A percentile compares a stretch with the other conserved stretches of the same genome.
Evolutionary conservation across 192 early-diverging fungal genomes (phyloP).

Genomic region (Chytriomyces sp.): DNA sequence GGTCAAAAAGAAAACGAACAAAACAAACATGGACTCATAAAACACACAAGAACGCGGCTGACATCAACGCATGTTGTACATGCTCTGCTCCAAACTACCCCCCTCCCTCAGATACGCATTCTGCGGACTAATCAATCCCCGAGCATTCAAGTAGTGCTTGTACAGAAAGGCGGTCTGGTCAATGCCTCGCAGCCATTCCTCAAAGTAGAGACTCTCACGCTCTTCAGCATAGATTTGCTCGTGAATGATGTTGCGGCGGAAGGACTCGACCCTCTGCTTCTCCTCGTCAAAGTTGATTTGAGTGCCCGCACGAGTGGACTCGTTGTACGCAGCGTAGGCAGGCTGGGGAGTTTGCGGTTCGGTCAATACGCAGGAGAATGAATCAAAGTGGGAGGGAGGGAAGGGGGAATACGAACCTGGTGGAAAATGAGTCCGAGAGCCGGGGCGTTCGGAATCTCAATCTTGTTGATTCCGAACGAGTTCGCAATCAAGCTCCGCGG

Average conservation of each 20-base stretch:
- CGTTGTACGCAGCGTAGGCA: constrained; percentile 24
- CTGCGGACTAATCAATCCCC: constrained; percentile 43
- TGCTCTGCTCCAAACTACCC: neutral
- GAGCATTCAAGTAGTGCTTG: constrained; percentile 50
- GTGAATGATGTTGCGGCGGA: constrained; percentile 24
- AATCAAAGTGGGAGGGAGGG: neutral
- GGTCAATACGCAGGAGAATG: neutral
- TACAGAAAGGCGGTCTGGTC: constrained; percentile 52
- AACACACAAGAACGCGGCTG: neutral
- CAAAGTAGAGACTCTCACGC: constrained; percentile 33
- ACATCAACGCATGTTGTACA: constrained; percentile 28
- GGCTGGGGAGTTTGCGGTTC: neutral
- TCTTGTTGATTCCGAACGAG: constrained; percentile 36
- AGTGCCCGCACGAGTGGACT: neutral
- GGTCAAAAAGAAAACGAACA: too few species aligned
- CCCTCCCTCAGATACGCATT: constrained; percentile 15
- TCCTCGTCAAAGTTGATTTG: constrained; percentile 17
- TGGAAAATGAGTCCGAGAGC: constrained; percentile 33
- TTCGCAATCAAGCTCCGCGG: constrained; percentile 40
- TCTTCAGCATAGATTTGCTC: constrained; percentile 28
- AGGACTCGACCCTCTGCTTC: constrained; percentile 24
- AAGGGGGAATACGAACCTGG: neutral
- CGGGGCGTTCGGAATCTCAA: constrained; percentile 43
- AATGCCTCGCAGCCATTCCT: constrained; percentile 43
- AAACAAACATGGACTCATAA: too few species aligned